Conservation (phyloP, 148 eudicot genomes). For the Vaccinium darrowii region DNA sequence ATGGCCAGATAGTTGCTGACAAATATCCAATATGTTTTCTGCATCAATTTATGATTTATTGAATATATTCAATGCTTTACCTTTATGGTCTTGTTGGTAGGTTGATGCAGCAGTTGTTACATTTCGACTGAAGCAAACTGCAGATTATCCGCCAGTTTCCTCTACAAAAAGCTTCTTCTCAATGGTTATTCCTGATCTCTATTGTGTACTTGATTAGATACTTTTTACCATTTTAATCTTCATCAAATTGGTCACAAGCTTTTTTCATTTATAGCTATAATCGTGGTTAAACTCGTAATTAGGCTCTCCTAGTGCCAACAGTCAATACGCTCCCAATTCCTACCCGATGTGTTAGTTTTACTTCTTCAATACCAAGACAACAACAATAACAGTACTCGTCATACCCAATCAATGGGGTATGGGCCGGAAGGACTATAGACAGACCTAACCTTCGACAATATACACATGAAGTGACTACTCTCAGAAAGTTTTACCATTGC, state of each 20-base stretch:
- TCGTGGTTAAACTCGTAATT: not conserved
- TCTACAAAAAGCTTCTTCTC: slow-evolving; percentile 85
- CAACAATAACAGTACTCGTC: not conserved
- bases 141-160: slow-evolving; percentile 73
- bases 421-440: not conserved
- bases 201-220: not conserved
- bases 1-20: not conserved
- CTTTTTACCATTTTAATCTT: not conserved
- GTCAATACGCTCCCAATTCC: not conserved
- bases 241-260: not conserved
- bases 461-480: not conserved
- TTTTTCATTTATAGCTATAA: not conserved
- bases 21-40: not conserved
- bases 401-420: not conserved
- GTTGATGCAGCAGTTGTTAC: slow-evolving; percentile 93
- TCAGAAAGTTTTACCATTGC: not conserved
- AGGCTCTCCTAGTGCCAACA: not conserved
- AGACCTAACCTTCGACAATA: not conserved
- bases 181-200: slow-evolving; percentile 43
- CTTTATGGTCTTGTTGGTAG: slow-evolving; percentile 27
- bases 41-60: not conserved
- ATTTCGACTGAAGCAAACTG: slow-evolving; percentile 68
- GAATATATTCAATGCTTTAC: not conserved
- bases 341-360: not conserved
- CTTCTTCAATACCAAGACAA: slow-evolving; percentile 3